Evolutionary conservation across 1,139 yeast genomes (phyloP), one percentile per base, ranked within the genome.

Genomic region (Debaryomyces coudertii): DNA sequence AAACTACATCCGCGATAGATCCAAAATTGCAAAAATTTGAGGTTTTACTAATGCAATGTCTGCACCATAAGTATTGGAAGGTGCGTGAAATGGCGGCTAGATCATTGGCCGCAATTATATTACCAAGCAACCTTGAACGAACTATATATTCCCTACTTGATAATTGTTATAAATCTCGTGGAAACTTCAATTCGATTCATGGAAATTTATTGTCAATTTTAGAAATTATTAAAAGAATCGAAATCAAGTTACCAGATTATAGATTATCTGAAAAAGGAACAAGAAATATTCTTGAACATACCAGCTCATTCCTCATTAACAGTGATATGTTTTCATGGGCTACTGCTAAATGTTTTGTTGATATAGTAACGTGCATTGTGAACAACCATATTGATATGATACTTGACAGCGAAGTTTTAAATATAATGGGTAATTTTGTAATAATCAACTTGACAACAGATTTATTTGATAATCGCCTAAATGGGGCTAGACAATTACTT

Each of bases 31-130:
- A 67, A 12, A 79, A 71, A 7, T 85, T 87, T 54, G 63, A 69
- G 41, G 72, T 73, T 0, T 61, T 77, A 18, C 66, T 88, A 12
- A 51, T 70, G 14, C 51, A 59, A 2, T 80, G 85, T 49, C 62
- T 87, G 35, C 66, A 68, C 1, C 75, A 82, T 52, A 68, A 66
- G 40, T 71, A 76, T 46, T 92, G 97, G 97, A 90, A 89, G 56
- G 77, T 92, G 2, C 76, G 99, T 49, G 96, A 90, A 60, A 79
- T 88, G 79, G 85, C 95, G 0, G 90, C 97, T 0, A 73, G 85
- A 58, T 80, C 90, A 3, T 58, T 89, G 1, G 79, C 85, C 0
- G 68, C 85, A 0, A 65, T 87, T 47, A 63, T 75, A 2, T 61
- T 66, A 7, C 62, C 65, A 18, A 64, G 59, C 1, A 59, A 58